Conservation (phyloP, 1,284 basidiomycete genomes). For the Jaminaea rosea region DNA sequence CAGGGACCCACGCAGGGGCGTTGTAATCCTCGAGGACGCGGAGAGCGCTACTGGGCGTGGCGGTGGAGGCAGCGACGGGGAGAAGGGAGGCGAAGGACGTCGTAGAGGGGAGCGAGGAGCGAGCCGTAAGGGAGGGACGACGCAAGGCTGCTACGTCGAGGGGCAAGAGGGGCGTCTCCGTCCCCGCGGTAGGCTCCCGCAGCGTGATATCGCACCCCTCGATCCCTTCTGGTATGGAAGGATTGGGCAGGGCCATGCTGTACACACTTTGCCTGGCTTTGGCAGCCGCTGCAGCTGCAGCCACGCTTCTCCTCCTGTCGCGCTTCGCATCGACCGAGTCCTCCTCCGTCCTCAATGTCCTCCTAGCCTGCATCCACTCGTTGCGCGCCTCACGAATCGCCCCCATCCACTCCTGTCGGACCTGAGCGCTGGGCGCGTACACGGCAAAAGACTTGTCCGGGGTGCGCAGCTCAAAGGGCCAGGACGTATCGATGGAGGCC, state of each 20-base stretch:
- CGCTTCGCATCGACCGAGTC: conserved; percentile 34
- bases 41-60: not conserved
- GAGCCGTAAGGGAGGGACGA: too few species aligned
- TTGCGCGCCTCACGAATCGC: conserved; percentile 39
- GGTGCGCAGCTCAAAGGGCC: conserved; percentile 40
- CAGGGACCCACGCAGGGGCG: conserved; percentile 85
- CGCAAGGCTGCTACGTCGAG: too few species aligned
- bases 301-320: conserved; percentile 14
- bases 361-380: conserved; percentile 32
- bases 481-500: not conserved
- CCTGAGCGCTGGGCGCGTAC: conserved; percentile 28
- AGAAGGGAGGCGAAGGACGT: conserved; percentile 1
- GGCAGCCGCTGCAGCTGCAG: conserved; percentile 9
- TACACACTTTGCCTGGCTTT: conserved; percentile 1
- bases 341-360: conserved; percentile 35
- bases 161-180: too few species aligned
- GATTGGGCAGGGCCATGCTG: conserved; percentile 1
- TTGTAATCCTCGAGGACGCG: conserved; percentile 71
- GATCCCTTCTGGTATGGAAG: not conserved
- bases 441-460: conserved; percentile 44
- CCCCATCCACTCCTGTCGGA: conserved; percentile 33
- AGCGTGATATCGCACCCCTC: not conserved
- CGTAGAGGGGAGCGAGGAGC: conserved; percentile 1
- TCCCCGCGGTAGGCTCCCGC: too few species aligned
- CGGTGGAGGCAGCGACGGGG: conserved; percentile 1